Conservation (phyloP, 148 eudicot genomes). For the Rhododendron williamsianum region DNA sequence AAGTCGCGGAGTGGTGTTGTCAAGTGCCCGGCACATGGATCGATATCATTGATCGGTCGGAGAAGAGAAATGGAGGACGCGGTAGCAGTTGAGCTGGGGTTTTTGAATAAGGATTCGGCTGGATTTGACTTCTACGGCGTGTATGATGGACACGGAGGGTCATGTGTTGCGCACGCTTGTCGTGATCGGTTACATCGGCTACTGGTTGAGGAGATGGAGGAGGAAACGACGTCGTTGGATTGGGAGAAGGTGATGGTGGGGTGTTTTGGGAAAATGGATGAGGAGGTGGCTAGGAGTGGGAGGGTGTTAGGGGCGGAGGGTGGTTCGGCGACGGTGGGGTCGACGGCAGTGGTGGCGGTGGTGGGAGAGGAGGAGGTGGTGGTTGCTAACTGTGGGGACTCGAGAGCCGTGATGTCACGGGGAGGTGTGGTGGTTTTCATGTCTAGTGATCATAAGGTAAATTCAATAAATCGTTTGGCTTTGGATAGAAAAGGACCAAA, state of each 20-base stretch:
- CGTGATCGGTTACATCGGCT: conserved; percentile 43
- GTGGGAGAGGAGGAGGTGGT: conserved; percentile 53
- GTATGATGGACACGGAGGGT: conserved; percentile 71
- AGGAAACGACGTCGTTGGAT: neutral
- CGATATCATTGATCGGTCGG: conserved; percentile 47
- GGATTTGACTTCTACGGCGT: conserved; percentile 56
- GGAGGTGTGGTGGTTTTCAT: conserved; percentile 45
- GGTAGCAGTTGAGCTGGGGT: conserved; percentile 28
- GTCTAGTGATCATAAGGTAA: conserved; percentile 77
- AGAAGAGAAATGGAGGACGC: conserved; percentile 73
- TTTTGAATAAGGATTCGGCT: neutral
- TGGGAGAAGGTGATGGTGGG: conserved; percentile 55
- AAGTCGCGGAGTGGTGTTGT: neutral
- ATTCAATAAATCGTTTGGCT: neutral
- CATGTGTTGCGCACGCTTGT: conserved; percentile 47
- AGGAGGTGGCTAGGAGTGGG: conserved; percentile 32
- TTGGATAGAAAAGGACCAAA: neutral
- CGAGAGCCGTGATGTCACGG: conserved; percentile 61
- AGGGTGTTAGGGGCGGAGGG: neutral
- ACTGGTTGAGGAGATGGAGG: conserved; percentile 26
- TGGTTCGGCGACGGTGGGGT: conserved; percentile 43
- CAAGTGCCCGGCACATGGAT: conserved; percentile 35
- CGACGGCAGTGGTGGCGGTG: conserved; percentile 64
- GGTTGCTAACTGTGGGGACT: conserved; percentile 80
- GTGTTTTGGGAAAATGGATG: conserved; percentile 53